A percentile compares a stretch with the other conserved stretches of the same genome.
These are phyloP conservation scores for Cryptosporidium meleagridis DNA, from an alignment of 169 alveolate species.

Conservation along the genomic window DNA sequence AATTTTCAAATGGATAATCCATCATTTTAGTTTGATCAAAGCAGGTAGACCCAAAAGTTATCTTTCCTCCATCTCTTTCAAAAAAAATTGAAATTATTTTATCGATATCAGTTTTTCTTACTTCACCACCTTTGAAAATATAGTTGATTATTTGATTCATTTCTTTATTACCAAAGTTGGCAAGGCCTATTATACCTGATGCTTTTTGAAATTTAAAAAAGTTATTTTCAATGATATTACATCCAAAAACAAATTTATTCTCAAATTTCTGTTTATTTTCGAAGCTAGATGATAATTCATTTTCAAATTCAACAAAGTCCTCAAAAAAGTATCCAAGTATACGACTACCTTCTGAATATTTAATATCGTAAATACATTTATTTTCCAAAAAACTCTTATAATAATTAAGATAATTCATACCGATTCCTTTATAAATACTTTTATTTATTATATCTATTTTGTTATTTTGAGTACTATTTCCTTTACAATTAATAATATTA, in stretches of 20 bases:
- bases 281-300: background rate
- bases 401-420: background rate
- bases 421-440: background rate
- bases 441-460: background rate
- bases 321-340: slow-evolving; percentile 77
- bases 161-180: background rate
- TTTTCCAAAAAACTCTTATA: background rate
- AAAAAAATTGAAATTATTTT: slow-evolving; percentile 42
- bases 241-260: slow-evolving; percentile 71
- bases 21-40: background rate
- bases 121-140: background rate
- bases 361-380: slow-evolving; percentile 77
- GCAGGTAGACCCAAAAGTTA: slow-evolving; percentile 32
- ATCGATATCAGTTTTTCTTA: background rate
- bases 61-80: slow-evolving; percentile 11
- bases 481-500: slow-evolving; percentile 61
- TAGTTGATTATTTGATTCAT: slow-evolving; percentile 6
- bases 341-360: slow-evolving; percentile 80
- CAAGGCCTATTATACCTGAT: slow-evolving; percentile 79
- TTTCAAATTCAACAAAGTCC: slow-evolving; percentile 75
- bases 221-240: slow-evolving; percentile 77
- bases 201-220: slow-evolving; percentile 78
- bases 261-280: background rate
- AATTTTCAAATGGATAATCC: background rate
- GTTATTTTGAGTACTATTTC: background rate